phyloP scores from a whole-genome alignment of 2,329 filamentous ascomycete genomes.

The Aureobasidium mangrovei region DNA sequence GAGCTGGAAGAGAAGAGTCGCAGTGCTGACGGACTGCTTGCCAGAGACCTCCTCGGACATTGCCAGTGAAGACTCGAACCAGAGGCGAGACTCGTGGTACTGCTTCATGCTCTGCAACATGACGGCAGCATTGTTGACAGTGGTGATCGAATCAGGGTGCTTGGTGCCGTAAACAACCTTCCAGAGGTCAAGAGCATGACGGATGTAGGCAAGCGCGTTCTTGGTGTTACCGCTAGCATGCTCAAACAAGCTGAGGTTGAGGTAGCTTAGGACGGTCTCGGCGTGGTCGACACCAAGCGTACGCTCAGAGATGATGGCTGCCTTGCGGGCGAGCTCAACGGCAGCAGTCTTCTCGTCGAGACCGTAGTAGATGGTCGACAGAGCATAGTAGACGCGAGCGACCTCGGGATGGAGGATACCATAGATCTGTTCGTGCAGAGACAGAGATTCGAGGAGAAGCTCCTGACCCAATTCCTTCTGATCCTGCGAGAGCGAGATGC shows the following conservation, averaged over 20 bases:
- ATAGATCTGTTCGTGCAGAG: conserved; percentile 96
- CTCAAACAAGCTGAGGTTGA: conserved; percentile 90
- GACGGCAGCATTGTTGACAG: conserved; percentile 95
- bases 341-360: conserved; percentile 96
- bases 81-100: conserved; percentile 87
- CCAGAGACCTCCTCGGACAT: conserved; percentile 88
- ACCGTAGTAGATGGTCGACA: conserved; percentile 94
- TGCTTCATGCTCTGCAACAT: conserved; percentile 96
- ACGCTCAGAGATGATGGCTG: conserved; percentile 89
- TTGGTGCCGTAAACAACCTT: conserved; percentile 91
- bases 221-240: conserved; percentile 87
- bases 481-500: conserved; percentile 89
- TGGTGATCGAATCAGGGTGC: conserved; percentile 96
- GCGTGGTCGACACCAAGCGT: conserved; percentile 89
- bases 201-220: conserved; percentile 76
- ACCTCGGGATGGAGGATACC: conserved; percentile 95
- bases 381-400: conserved; percentile 84
- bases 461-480: conserved; percentile 96
- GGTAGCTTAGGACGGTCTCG: conserved; percentile 89
- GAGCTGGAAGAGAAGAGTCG: conserved; percentile 92
- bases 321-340: conserved; percentile 90
- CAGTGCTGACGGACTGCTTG: conserved; percentile 81
- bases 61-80: conserved; percentile 73
- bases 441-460: conserved; percentile 87
- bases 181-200: conserved; percentile 90